Evolutionary conservation across 2,329 filamentous ascomycete genomes (phyloP).

Genomic region (Trichophaea hybrida): DNA sequence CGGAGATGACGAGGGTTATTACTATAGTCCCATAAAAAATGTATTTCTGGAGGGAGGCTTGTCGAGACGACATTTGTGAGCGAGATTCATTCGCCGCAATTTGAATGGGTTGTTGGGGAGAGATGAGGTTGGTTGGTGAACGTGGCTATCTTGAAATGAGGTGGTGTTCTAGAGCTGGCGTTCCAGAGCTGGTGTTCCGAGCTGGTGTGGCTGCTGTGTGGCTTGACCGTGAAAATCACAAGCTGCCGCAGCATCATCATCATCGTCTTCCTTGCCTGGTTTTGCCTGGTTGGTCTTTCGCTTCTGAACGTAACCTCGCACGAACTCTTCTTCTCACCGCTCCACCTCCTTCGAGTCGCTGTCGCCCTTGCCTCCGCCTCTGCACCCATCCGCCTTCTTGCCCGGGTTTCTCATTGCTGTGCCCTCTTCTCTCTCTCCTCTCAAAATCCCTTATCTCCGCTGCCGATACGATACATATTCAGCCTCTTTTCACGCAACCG

Average conservation of each 20-base stretch:
- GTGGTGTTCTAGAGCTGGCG: background rate
- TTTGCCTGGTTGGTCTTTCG: background rate
- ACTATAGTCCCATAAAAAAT: slow-evolving; percentile 21
- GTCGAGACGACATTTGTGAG: background rate
- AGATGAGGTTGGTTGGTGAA: background rate
- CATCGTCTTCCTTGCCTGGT: background rate
- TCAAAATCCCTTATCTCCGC: too few species aligned
- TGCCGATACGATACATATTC: background rate
- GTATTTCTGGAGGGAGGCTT: slow-evolving; percentile 16
- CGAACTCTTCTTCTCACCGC: slow-evolving; percentile 8
- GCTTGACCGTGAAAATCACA: background rate
- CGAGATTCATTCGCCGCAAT: background rate
- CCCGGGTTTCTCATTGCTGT: too few species aligned
- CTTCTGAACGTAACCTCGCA: background rate
- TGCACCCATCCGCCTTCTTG: background rate
- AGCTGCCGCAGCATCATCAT: background rate
- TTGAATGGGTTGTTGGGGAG: background rate
- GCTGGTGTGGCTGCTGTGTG: background rate
- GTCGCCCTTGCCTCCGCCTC: background rate
- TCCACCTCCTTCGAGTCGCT: slow-evolving; percentile 7
- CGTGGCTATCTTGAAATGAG: background rate
- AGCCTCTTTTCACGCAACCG: slow-evolving; percentile 1
- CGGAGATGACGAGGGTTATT: slow-evolving; percentile 19
- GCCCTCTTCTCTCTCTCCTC: too few species aligned
- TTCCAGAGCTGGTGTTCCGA: background rate